phyloP scores from a whole-genome alignment of 495 filamentous ascomycete genomes.

The Lentithecium fluviatile region DNA sequence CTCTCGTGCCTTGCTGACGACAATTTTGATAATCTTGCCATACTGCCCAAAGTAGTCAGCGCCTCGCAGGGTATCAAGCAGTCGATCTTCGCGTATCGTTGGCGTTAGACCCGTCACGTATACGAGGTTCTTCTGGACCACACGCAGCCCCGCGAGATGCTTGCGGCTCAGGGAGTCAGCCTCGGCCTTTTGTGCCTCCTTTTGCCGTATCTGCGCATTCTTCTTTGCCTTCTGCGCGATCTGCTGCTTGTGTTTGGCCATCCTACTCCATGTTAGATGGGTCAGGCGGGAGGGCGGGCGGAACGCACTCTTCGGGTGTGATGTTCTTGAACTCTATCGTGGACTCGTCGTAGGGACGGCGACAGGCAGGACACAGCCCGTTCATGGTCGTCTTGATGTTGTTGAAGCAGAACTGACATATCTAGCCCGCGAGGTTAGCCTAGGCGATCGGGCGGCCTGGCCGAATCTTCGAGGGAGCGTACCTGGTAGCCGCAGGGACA shows the following conservation, averaged over 20 bases:
- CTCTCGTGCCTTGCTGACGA: slow-evolving; percentile 90
- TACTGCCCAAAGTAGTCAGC: slow-evolving; percentile 97
- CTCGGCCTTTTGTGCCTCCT: slow-evolving; percentile 92
- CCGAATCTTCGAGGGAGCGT: slow-evolving; percentile 38
- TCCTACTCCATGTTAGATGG: slow-evolving; percentile 28
- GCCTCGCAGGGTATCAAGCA: slow-evolving; percentile 82
- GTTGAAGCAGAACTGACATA: slow-evolving; percentile 99
- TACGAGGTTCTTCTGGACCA: slow-evolving; percentile 97
- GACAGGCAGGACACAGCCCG: slow-evolving; percentile 92
- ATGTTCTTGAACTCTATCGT: slow-evolving; percentile 94
- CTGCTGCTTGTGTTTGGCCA: slow-evolving; percentile 64
- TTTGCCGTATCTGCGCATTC: slow-evolving; percentile 84
- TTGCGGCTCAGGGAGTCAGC: slow-evolving; percentile 93
- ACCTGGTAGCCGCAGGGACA: slow-evolving; percentile 99
- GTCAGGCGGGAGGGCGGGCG: slow-evolving; percentile 11
- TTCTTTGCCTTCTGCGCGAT: slow-evolving; percentile 87
- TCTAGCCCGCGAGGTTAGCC: slow-evolving; percentile 52
- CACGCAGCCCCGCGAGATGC: slow-evolving; percentile 88
- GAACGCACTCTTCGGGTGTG: slow-evolving; percentile 82
- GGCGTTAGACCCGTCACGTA: slow-evolving; percentile 95
- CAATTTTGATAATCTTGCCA: slow-evolving; percentile 97
- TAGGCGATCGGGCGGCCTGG: neutral
- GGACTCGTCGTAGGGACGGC: slow-evolving; percentile 90
- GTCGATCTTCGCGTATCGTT: slow-evolving; percentile 83
- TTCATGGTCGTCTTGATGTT: slow-evolving; percentile 97